Evolutionary conservation across 306 rosid genomes (phyloP), one percentile per base, ranked within the genome.

Genomic region (Abrus precatorius): DNA sequence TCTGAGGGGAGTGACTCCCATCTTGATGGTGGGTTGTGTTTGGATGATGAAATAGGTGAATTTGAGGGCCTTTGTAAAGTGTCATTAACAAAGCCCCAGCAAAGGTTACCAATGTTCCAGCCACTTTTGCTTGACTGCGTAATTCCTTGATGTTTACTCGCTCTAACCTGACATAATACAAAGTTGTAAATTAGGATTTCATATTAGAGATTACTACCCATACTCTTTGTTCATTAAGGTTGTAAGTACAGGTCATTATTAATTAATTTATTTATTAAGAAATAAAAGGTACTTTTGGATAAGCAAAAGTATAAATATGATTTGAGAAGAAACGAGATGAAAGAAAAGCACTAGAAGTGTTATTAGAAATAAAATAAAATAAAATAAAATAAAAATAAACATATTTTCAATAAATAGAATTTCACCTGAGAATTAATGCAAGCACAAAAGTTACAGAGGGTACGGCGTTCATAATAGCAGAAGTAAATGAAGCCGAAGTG

Each of bases 361-460:
- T 34, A 12, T 3, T 62, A 34, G 1, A 34, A 34, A 43, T 3
- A 36, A 8, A 20, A 29, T 44, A 11, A 34, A 34, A 43, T 3
- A 36, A 8, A 20, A 29, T 44, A 11, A 33, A 68, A 44, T 45
- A 10, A 29, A 29, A 68, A 56, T 1, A 28, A 43, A 69, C 36
- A 14, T 43, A 47, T 59, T 1, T 30, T 50, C 40, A 48, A 9
- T 32, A 12, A 2, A 76, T 20, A 33, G 66, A 20, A 9, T 2
- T 30, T 69, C 80, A 90, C 97, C 95, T 59, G 10, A 88, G 67
- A 64, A 89, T 78, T 11, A 88, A 54, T 0, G 97, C 93, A 11
- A 92, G 80, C 20, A 89, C 20, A 61, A 92, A 92, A 55, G 97
- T 92, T 40, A 92, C 78, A 3, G 93, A 92, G 72, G 97, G 97